Evolutionary conservation across 805 yeast genomes (phyloP), one percentile per base, ranked within the genome.

Genomic region (Pichia paraexigua): DNA sequence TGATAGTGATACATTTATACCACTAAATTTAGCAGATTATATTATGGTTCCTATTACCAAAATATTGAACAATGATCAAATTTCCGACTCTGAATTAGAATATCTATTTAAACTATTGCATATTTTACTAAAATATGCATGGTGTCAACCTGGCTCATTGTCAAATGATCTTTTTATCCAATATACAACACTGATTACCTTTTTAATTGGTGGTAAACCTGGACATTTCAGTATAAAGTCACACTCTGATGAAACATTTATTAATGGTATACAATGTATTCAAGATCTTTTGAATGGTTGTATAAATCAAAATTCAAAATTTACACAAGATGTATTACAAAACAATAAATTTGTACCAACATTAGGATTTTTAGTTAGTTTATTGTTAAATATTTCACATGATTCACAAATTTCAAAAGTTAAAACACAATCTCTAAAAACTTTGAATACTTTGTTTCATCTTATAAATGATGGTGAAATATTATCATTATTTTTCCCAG

Each of bases 41-140:
- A 71, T 83, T 1, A 82, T 81, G 63, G 74, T 80, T 13, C 89
- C 90, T 0, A 58, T 84, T 3, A 74, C 80, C 1, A 74, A 75
- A 49, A 60, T 84, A 10, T 63, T 84, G 41, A 75, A 76, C 51
- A 75, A 75, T 43, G 72, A 72, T 1, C 45, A 47, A n/a, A 60
- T 82, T 1, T 71, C 75, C 3, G 78, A 76, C 45, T 56, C 72
- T 0, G 78, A 73, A 45, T 65, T 73, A 2, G 82, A 78, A 52
- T 64, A 68, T 27, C 60, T 77, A 1, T 59, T 83, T 11, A 63
- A 69, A n/a, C 70, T 79, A 18, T 57, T 83, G 3, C 61, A 69
- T 5, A 58, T 70, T 5, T 60, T 83, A n/a, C 64, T 80, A 21
- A 55, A 60, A 30, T 60, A 71, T 47, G 75, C 78, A 51, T 82